phyloP scores from a whole-genome alignment of 2,329 filamentous ascomycete genomes.

The Verticillium alfalfae region DNA sequence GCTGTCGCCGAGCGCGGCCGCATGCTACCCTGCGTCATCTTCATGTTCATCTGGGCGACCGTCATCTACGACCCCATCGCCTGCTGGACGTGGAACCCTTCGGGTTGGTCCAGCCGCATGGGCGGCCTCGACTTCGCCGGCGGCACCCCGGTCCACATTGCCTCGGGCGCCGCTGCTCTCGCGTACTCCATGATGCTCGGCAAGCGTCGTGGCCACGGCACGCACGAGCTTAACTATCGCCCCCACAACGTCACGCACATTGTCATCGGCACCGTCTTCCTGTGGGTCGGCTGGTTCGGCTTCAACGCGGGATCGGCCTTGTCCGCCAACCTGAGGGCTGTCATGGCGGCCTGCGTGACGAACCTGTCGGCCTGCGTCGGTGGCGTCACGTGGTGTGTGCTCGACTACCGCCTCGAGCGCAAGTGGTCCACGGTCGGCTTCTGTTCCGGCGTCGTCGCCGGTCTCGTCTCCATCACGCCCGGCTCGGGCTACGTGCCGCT shows the following conservation, averaged over 20 bases:
- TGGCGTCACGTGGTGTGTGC: constrained; percentile 81
- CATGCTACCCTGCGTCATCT: constrained; percentile 82
- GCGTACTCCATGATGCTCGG: constrained; percentile 91
- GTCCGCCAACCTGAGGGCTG: constrained; percentile 73
- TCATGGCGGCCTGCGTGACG: constrained; percentile 83
- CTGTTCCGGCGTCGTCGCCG: constrained; percentile 84
- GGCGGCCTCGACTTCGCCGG: constrained; percentile 86
- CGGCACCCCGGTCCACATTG: constrained; percentile 85
- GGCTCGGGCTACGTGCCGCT: constrained; percentile 76
- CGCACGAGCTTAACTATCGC: constrained; percentile 83
- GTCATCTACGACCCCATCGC: constrained; percentile 89
- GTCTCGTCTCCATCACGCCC: constrained; percentile 82
- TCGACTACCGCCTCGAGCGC: constrained; percentile 82
- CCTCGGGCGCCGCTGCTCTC: constrained; percentile 75
- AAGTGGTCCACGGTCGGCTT: constrained; percentile 94
- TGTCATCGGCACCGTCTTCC: constrained; percentile 85
- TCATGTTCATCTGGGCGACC: constrained; percentile 91
- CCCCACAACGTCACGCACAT: constrained; percentile 92
- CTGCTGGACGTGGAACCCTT: constrained; percentile 90
- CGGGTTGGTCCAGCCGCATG: constrained; percentile 73
- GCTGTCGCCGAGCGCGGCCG: constrained; percentile 82
- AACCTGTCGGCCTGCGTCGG: constrained; percentile 80
- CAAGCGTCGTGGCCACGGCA: constrained; percentile 78
- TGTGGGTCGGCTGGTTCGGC: constrained; percentile 94
- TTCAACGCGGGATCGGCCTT: constrained; percentile 87